A percentile compares a stretch with the other conserved stretches of the same genome.
Conservation (phyloP, 768 basidiomycete species). For the Russula foetens region DNA sequence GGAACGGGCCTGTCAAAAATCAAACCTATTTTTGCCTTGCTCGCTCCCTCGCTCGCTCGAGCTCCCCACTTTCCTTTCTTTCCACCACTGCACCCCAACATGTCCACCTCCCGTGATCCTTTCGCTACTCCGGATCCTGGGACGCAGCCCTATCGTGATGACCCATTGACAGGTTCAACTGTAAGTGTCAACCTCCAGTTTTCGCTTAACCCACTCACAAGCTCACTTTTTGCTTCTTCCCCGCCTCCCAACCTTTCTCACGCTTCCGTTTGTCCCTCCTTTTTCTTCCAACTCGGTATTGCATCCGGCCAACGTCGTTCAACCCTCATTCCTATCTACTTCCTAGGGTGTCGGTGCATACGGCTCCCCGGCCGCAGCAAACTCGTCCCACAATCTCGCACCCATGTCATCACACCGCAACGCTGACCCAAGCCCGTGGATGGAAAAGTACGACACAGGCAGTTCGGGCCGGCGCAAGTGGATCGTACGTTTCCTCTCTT, state of each 20-base stretch:
- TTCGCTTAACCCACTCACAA: neutral
- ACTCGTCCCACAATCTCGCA: neutral
- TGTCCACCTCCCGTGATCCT: constrained; percentile 1
- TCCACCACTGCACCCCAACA: neutral
- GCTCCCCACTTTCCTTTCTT: neutral
- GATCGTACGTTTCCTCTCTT: constrained; percentile 10
- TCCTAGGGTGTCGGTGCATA: neutral
- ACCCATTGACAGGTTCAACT: neutral
- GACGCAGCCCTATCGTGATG: neutral
- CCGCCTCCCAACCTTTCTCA: neutral
- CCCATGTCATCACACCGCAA: constrained; percentile 5
- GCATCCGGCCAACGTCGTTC: neutral
- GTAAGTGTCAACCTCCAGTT: neutral
- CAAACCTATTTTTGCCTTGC: too few species aligned
- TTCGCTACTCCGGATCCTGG: constrained; percentile 8
- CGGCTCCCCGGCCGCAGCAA: neutral
- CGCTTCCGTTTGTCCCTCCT: neutral
- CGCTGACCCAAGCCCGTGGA: neutral
- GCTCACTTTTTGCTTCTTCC: neutral
- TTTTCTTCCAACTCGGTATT: neutral
- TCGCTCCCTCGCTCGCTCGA: too few species aligned
- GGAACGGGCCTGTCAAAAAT: too few species aligned
- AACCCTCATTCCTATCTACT: neutral
- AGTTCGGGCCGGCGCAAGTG: constrained; percentile 3
- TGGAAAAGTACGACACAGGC: constrained; percentile 6